Conservation (phyloP, 805 yeast species). For the Spathaspora sp. region DNA sequence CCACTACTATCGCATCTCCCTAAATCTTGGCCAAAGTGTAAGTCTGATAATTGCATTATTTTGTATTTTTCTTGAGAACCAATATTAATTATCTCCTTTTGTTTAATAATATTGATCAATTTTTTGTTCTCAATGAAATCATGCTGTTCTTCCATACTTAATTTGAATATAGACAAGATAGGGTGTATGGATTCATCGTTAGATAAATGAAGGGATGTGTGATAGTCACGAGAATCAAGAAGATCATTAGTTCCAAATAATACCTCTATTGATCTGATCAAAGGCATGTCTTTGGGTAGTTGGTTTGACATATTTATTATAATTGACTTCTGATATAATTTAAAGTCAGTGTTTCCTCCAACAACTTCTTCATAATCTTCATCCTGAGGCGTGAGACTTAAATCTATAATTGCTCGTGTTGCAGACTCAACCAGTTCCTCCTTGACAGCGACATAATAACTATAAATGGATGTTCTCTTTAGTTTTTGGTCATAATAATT, state of each 20-base stretch:
- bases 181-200: constrained; percentile 9
- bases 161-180: constrained; percentile 5
- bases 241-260: constrained; percentile 29
- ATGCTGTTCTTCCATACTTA: not conserved
- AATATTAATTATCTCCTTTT: not conserved
- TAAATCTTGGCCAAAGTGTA: constrained; percentile 32
- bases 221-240: constrained; percentile 21
- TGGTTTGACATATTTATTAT: constrained; percentile 14
- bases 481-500: constrained; percentile 2
- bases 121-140: not conserved
- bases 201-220: constrained; percentile 9
- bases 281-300: constrained; percentile 3
- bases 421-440: not conserved
- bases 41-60: constrained; percentile 35
- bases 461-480: not conserved
- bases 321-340: constrained; percentile 3
- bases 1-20: constrained; percentile 17
- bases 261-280: constrained; percentile 22
- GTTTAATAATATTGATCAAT: not conserved
- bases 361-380: not conserved
- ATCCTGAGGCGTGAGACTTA: constrained; percentile 4
- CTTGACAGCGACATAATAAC: constrained; percentile 4
- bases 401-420: constrained; percentile 6
- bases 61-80: constrained; percentile 17
- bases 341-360: not conserved